A percentile compares a stretch with the other conserved stretches of the same genome.
phyloP scores from a whole-genome alignment of 495 filamentous ascomycete species.

The Neurospora cerealis region DNA sequence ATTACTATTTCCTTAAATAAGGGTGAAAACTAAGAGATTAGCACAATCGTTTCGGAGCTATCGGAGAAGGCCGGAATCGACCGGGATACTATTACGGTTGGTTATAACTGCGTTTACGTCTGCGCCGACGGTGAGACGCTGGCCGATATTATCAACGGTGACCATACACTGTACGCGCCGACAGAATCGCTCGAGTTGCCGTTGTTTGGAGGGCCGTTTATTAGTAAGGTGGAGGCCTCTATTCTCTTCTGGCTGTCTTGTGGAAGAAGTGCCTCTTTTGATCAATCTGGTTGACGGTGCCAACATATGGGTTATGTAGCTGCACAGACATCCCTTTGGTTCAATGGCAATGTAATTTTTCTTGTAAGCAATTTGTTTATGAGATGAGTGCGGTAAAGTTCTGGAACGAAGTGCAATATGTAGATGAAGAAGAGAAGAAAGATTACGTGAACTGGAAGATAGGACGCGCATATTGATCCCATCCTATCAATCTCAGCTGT shows the following conservation, averaged over 20 bases:
- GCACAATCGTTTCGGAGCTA: too few species aligned
- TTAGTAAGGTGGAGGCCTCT: not conserved
- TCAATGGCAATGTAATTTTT: not conserved
- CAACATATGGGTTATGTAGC: not conserved
- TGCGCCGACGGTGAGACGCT: too few species aligned
- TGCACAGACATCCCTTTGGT: not conserved
- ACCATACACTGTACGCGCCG: not conserved
- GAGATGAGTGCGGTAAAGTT: not conserved
- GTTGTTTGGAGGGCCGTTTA: not conserved
- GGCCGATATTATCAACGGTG: not conserved
- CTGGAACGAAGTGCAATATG: not conserved
- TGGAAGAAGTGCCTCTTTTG: not conserved
- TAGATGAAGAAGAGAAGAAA: not conserved
- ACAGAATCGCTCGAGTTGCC: not conserved
- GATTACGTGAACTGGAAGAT: not conserved
- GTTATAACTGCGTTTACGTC: too few species aligned
- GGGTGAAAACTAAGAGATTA: too few species aligned
- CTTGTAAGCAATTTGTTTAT: too few species aligned
- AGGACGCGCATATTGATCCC: too few species aligned
- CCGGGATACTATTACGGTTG: too few species aligned
- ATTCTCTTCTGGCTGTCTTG: not conserved
- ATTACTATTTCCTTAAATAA: too few species aligned
- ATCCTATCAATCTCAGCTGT: too few species aligned
- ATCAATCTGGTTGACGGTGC: too few species aligned
- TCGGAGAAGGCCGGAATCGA: too few species aligned